Evolutionary conservation across 208 protist genomes (phyloP).

Genomic region (Trypanosoma grayi): DNA sequence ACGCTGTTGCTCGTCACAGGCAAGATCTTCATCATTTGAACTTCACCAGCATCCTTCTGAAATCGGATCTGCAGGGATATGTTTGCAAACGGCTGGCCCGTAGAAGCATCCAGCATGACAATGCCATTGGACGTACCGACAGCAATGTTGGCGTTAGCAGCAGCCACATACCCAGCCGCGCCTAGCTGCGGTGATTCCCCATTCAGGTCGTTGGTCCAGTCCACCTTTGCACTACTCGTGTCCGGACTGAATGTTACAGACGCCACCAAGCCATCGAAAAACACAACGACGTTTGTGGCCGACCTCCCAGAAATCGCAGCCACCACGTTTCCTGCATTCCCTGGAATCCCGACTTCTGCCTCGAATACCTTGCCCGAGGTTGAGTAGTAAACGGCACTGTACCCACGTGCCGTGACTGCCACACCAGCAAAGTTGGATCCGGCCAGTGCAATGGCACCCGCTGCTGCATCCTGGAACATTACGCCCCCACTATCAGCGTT

Average conservation of each 20-base stretch:
- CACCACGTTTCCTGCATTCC: background rate
- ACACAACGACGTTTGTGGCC: conserved; percentile 7
- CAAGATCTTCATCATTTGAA: conserved; percentile 10
- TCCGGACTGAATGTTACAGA: conserved; percentile 11
- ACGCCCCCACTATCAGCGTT: background rate
- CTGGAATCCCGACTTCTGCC: background rate
- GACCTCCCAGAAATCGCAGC: conserved; percentile 10
- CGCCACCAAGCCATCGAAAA: conserved; percentile 7
- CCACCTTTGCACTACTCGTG: background rate
- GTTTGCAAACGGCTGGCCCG: conserved; percentile 10
- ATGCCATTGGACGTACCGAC: conserved; percentile 20
- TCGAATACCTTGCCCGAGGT: conserved; percentile 2
- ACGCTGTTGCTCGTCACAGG: background rate
- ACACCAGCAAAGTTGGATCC: conserved; percentile 19
- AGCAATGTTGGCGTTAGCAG: conserved; percentile 5
- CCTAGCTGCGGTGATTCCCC: conserved; percentile 2
- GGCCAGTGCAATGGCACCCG: background rate
- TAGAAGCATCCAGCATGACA: conserved; percentile 1
- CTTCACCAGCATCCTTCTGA: background rate
- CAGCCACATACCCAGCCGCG: conserved; percentile 6
- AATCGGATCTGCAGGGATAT: conserved; percentile 11
- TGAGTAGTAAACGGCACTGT: conserved; percentile 10
- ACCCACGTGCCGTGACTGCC: background rate
- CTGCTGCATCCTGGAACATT: background rate
- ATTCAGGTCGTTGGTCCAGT: conserved; percentile 16